phyloP scores from a whole-genome alignment of 1,284 basidiomycete species.

The Omphalotus olearius region DNA sequence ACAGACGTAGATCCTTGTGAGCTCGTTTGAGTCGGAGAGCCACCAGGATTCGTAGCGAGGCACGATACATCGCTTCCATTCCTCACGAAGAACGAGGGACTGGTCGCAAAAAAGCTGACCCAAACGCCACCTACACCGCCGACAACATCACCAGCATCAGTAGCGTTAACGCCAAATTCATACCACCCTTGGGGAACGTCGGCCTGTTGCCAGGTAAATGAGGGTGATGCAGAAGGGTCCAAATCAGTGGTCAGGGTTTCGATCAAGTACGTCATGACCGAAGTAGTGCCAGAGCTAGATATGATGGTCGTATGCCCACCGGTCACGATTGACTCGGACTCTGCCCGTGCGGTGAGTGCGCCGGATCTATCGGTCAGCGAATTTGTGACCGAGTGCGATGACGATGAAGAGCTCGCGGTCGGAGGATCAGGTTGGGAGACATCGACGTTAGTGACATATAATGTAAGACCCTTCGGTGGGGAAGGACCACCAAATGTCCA shows the following conservation, averaged over 20 bases:
- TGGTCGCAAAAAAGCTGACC: not conserved
- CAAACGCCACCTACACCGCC: constrained; percentile 3
- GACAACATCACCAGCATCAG: constrained; percentile 1
- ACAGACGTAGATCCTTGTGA: constrained; percentile 1
- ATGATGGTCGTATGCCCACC: too few species aligned
- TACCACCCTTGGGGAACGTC: constrained; percentile 12
- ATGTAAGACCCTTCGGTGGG: constrained; percentile 1
- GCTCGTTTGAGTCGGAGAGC: not conserved
- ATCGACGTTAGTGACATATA: constrained; percentile 10
- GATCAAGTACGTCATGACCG: not conserved
- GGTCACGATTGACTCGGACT: too few species aligned
- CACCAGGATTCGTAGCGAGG: not conserved
- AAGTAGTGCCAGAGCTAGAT: not conserved
- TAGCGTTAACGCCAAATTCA: constrained; percentile 5
- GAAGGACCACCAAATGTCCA: not conserved
- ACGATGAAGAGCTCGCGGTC: not conserved
- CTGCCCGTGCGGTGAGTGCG: too few species aligned
- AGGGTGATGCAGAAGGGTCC: not conserved
- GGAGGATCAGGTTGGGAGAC: constrained; percentile 5
- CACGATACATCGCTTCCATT: constrained; percentile 8
- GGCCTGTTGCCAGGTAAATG: constrained; percentile 3
- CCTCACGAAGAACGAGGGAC: not conserved
- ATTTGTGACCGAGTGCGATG: too few species aligned
- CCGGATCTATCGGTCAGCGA: too few species aligned
- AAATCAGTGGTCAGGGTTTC: constrained; percentile 2